These are phyloP conservation scores for Lasiosphaeria hispida DNA, from an alignment of 495 filamentous ascomycete species.

Conservation along the genomic window DNA sequence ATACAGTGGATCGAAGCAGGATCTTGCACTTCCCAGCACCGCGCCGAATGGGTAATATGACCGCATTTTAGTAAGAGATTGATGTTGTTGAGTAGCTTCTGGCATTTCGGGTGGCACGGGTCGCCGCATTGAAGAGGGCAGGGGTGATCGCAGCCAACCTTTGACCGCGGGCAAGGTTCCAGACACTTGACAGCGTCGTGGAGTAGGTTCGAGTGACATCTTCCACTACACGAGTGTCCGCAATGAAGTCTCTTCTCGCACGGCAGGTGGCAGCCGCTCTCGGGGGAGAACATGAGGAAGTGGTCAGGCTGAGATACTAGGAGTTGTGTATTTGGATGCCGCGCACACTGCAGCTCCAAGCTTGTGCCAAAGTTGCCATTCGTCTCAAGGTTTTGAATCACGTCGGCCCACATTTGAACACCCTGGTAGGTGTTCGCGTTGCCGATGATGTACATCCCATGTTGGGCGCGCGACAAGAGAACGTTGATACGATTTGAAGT, in stretches of 20 bases:
- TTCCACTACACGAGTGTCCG: constrained; percentile 67
- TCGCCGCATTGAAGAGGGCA: constrained; percentile 64
- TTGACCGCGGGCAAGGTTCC: constrained; percentile 57
- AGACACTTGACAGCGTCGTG: constrained; percentile 63
- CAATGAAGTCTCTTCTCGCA: constrained; percentile 63
- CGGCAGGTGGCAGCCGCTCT: constrained; percentile 64
- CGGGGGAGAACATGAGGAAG: constrained; percentile 60
- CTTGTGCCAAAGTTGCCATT: constrained; percentile 46
- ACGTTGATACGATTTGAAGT: constrained; percentile 82
- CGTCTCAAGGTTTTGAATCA: constrained; percentile 53
- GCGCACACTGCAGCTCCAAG: constrained; percentile 62
- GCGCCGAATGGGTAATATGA: constrained; percentile 47
- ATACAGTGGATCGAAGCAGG: constrained; percentile 30
- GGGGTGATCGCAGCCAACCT: constrained; percentile 56
- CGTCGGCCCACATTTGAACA: constrained; percentile 68
- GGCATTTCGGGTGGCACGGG: constrained; percentile 22
- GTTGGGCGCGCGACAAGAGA: constrained; percentile 65
- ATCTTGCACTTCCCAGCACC: constrained; percentile 45
- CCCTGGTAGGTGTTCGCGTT: constrained; percentile 56
- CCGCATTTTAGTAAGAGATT: constrained; percentile 53
- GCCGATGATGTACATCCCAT: constrained; percentile 86
- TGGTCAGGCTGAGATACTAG: constrained; percentile 58
- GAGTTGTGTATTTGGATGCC: constrained; percentile 62
- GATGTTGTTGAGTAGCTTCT: constrained; percentile 19
- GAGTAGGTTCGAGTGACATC: constrained; percentile 66